Evolutionary conservation across 75 land plant genomes (phyloP), one percentile per base, ranked within the genome.

Genomic region (Cunninghamia lanceolata): DNA sequence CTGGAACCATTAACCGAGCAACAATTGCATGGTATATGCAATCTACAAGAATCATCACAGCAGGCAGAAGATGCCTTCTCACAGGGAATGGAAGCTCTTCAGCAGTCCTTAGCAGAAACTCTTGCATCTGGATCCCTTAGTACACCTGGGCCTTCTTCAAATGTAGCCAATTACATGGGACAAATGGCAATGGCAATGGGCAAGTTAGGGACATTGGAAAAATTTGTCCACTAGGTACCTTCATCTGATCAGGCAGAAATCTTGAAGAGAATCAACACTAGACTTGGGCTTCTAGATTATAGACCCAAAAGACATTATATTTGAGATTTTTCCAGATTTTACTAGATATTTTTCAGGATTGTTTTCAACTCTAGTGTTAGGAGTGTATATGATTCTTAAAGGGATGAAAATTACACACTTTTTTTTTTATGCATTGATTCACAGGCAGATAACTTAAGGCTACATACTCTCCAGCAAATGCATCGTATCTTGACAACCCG

Each of bases 41-140:
- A 88, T 82, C 82, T 93, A 53, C 93, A 93, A 85, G 94, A 93
- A 84, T 92, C 94, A 35, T 93, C 94, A 25, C 94, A 93, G 50
- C 94, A 93, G 84, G 92, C 94, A n/a, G 94, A 93, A 78, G 94
- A 93, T 89, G 94, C 94, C 4, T 88, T 93, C 11, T 93, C 94
- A n/a, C 94, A 93, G 86, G 94, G 94, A 25, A 92, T 92, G 93
- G 93, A 92, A 52, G 93, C 93, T 15, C 88, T 92, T 19, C 93
- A 92, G 86, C 94, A 91, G 71, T 93, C 94, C 39, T 87, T 93
- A 36, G 94, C 94, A 17, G 94, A 93, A 75, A 93, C 94, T 9
- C 87, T 93, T 59, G 90, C 94, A 28, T 84, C 90, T 38, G 89
- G 89, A 4, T 92, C 94, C 38, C 84, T 90, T 16, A 90, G 89